Base-by-base conservation (phyloP, 1,139 yeast species). In the Scheffersomyces insectosa region DNA sequence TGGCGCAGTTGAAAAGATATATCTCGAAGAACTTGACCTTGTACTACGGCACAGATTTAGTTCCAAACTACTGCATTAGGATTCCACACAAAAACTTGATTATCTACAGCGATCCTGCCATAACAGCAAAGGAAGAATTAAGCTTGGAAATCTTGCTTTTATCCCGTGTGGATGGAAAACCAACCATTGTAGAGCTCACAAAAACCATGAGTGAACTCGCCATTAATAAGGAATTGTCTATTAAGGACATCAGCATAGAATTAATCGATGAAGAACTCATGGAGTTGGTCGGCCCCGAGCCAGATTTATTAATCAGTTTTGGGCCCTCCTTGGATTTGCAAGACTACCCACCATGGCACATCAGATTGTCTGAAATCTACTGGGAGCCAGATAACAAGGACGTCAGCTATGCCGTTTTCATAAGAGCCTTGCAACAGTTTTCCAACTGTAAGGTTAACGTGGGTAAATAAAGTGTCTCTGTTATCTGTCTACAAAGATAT, bases 261-360 rank as follows among this genome's bases (percentile, higher is more conserved):
- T 73, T 87, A 42, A 80, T 93, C 38, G 90, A 90, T 61, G 81
- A 79, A 45, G 95, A 89, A 59, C 72, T 89, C 51, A 71, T 76
- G 30, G 88, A 83, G 53, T 71, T 89, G 43, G 95, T 90, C 25
- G 93, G 97, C 3, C 78, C 76, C 10, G 99, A 95, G 62, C 99
- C 99, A 0, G 99, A 95, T 60, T 72, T 93, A 50, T 72, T 93
- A 42, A 73, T 95, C 35, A 70, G 88, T 43, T 93, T 93, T 64
- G 89, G 90, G n/a, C 96, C 97, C 8, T 72, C 73, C 13, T 72
- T 93, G 50, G 95, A 90, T 60, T 75, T 95, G 42, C 96, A 90
- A 63, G 97, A 96, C 28, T 95, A 85, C 63, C 98, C 99, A 14
- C 99, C 99, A 23, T 93, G 99, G 99, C 98, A 93, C 59, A 81